A percentile compares a stretch with the other conserved stretches of the same genome.
Conservation (phyloP, 371 early-diverging fungal genomes). For the Mucor sp. region DNA sequence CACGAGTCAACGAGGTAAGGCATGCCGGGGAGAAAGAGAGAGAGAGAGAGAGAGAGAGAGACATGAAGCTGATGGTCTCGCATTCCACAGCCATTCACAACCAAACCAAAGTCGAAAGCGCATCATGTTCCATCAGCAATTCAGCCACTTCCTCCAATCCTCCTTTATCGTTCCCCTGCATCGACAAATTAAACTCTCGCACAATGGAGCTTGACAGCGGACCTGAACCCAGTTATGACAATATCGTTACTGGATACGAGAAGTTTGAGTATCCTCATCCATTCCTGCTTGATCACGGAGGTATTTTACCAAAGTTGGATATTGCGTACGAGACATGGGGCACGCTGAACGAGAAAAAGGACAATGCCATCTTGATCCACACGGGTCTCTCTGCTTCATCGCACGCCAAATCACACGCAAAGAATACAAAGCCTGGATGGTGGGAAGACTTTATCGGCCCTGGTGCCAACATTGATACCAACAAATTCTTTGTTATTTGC, state of each 20-base stretch:
- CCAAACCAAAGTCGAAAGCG: slow-evolving; percentile 1
- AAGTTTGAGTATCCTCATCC: slow-evolving; percentile 66
- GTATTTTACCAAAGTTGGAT: slow-evolving; percentile 72
- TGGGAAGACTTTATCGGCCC: slow-evolving; percentile 97
- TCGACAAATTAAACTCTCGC: slow-evolving; percentile 70
- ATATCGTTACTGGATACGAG: slow-evolving; percentile 82
- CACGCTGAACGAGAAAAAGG: slow-evolving; percentile 61
- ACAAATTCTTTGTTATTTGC: slow-evolving; percentile 86
- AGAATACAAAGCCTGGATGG: slow-evolving; percentile 89
- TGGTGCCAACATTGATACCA: slow-evolving; percentile 80
- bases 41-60: too few species aligned
- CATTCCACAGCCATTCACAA: slow-evolving; percentile 8
- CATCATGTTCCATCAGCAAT: slow-evolving; percentile 5
- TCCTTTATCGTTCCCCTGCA: slow-evolving; percentile 78
- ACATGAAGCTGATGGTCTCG: too few species aligned
- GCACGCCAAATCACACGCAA: slow-evolving; percentile 79
- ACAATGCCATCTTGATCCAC: slow-evolving; percentile 82
- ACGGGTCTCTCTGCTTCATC: slow-evolving; percentile 86
- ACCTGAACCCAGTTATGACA: slow-evolving; percentile 88
- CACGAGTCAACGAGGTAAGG: slow-evolving; percentile 6
- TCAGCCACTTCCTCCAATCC: slow-evolving; percentile 51
- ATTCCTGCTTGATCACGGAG: slow-evolving; percentile 84
- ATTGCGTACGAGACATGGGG: slow-evolving; percentile 92
- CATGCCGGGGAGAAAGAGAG: too few species aligned
- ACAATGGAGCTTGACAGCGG: slow-evolving; percentile 74